A percentile compares a stretch with the other conserved stretches of the same genome.
These are phyloP conservation scores for Paraglomus brasilianum DNA, from an alignment of 192 early-diverging fungal species.

Conservation along the genomic window DNA sequence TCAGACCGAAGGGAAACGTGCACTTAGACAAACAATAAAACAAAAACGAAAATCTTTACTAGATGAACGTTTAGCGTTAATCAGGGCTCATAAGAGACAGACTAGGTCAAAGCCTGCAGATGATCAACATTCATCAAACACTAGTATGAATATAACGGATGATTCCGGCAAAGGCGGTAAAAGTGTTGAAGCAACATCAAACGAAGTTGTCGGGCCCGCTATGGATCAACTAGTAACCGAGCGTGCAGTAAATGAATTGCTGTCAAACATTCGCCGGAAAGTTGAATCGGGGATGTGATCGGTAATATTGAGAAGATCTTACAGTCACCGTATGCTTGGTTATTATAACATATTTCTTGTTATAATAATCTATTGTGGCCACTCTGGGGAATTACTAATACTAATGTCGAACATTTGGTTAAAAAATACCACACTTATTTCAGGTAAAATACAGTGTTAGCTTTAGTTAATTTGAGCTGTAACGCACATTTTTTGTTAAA, in stretches of 20 bases:
- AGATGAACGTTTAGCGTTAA: conserved; percentile 40
- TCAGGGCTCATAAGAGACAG: conserved; percentile 26
- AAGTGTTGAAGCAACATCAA: neutral
- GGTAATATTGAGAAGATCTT: too few species aligned
- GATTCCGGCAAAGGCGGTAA: neutral
- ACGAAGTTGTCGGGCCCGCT: neutral
- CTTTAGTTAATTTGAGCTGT: too few species aligned
- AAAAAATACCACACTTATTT: too few species aligned
- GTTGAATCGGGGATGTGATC: conserved; percentile 7
- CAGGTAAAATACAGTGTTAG: too few species aligned
- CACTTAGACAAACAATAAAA: conserved; percentile 27
- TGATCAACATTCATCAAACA: neutral
- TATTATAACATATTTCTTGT: too few species aligned
- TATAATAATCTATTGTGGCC: too few species aligned
- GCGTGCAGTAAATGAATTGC: conserved; percentile 14
- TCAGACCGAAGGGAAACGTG: conserved; percentile 44
- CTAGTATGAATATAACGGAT: neutral
- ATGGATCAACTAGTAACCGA: neutral
- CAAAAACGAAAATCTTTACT: conserved; percentile 42
- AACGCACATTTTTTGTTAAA: too few species aligned
- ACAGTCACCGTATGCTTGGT: too few species aligned
- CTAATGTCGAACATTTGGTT: too few species aligned
- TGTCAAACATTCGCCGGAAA: conserved; percentile 13
- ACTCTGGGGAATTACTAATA: too few species aligned
- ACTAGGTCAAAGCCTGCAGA: neutral